Evolutionary conservation across 148 eudicot species (phyloP).

Genomic region (Limonium bicolor): DNA sequence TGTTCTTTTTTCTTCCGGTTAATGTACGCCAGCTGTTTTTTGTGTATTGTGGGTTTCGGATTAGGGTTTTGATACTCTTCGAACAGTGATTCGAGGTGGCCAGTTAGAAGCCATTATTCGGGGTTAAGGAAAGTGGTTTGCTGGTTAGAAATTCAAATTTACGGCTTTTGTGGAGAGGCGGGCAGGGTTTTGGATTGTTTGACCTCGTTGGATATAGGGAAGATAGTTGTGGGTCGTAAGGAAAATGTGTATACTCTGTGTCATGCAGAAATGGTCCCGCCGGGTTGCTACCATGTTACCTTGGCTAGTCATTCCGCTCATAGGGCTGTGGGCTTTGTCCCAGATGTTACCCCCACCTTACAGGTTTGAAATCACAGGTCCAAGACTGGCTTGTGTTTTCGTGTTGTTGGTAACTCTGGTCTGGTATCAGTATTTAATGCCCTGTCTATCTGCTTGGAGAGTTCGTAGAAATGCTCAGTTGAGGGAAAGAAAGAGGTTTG

Average conservation of each 20-base stretch:
- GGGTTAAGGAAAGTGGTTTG: too few species aligned
- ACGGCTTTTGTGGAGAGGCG: too few species aligned
- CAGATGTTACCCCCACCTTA: slow-evolving; percentile 92
- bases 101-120: too few species aligned
- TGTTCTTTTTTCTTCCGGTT: too few species aligned
- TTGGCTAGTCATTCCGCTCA: slow-evolving; percentile 94
- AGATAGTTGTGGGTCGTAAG: slow-evolving; percentile 34
- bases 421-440: slow-evolving; percentile 98
- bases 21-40: too few species aligned
- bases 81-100: too few species aligned
- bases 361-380: slow-evolving; percentile 83
- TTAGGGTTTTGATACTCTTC: too few species aligned
- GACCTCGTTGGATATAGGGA: slow-evolving; percentile 13
- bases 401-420: slow-evolving; percentile 75
- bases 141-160: too few species aligned
- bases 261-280: slow-evolving; percentile 98
- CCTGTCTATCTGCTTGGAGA: slow-evolving; percentile 83
- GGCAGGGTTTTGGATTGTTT: slow-evolving; percentile 16
- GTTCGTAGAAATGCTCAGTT: slow-evolving; percentile 61
- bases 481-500: slow-evolving; percentile 81
- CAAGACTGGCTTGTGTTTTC: slow-evolving; percentile 81
- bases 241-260: slow-evolving; percentile 99
- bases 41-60: too few species aligned
- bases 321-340: slow-evolving; percentile 87
- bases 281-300: slow-evolving; percentile 98